Evolutionary conservation across 2,329 filamentous ascomycete genomes (phyloP), one percentile per base, ranked within the genome.

Genomic region (Cytospora paraplurivora): DNA sequence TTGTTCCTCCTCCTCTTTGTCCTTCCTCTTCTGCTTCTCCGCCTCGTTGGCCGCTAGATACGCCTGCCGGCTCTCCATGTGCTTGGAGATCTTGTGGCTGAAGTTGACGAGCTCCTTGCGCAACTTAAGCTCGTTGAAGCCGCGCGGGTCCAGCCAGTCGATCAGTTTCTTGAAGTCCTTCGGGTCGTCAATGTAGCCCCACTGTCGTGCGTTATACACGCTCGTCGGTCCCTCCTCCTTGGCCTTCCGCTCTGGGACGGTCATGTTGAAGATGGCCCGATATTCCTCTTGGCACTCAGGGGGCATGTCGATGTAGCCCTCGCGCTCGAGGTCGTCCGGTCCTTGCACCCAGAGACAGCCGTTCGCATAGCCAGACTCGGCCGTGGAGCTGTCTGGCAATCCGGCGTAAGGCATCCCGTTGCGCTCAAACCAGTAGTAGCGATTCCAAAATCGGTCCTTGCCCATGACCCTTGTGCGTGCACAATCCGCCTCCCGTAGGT

Each of bases 361-460:
- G 73, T 98, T 99, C 49, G 94, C 93, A 73, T 98, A 99, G 10
- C 86, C 88, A 27, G 94, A 93, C 53, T 88, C 82, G 1, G 92
- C 90, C 1, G 94, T 98, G 17, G 93, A 97, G 75, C 92, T 96
- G 68, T 85, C 86, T 0, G 93, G 93, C 62, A 97, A 82, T 5
- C 95, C 95, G 37, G 85, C 92, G 71, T 94, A 97, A 0, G 95
- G 95, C 93, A 98, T 98, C 32, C 93, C 95, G 72, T 98, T 99
- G 67, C 94, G 89, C 77, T 99, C 95, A 75, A 98, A 97, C 94
- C 95, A 99, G 81, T 96, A 98, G 77, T 98, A 99, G 60, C 94
- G 87, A 76, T 99, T 98, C 88, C 94, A 97, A 81, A 97, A 99
- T 52, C 95, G 88, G 76, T 99, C 95, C 74, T 95, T 94, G 65